Base-by-base conservation (phyloP, 306 rosid genomes). In the Hippophae tibetana region DNA sequence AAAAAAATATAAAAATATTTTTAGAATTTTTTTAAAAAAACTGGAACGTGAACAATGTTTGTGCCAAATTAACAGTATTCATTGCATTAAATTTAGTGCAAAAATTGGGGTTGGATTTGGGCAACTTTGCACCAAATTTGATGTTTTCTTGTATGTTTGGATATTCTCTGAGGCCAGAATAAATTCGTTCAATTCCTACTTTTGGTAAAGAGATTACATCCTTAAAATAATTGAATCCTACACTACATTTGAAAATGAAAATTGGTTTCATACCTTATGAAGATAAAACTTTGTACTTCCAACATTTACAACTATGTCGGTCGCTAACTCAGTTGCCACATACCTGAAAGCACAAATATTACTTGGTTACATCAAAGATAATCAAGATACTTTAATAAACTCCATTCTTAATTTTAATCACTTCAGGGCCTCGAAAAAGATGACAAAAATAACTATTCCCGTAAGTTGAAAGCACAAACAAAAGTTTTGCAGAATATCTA, bases 271-370 rank as follows among this genome's bases (percentile, higher is more conserved):
- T 81, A 90, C 97, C 97, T 90, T 90, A n/a, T 87, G 97, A 51
- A 90, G 80, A 77, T 79, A 82, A 74, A 90, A 90, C 67, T 81
- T 86, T 47, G 81, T 84, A 42, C 82, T 82, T 56, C 94, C 86
- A 48, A 87, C 82, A 54, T 81, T 84, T 61, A 87, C 68, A 52
- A 51, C 84, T 27, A 87, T 59, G 69, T 90, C 97, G 9, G 95
- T 72, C 57, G 86, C 86, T 70, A 90, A 68, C 71, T 86, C 97
- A 25, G 84, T 82, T 47, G 84, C 81, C 60, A 87, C 86, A 31
- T 82, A 90, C 76, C 94, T 90, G 78, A 43, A 78, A 48, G 52
- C 54, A 76, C 44, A 72, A 60, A 63, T 18, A 40, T 31, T 52
- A 52, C 54, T 48, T 43, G 9, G 67, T 52, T 23, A 42, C 50